phyloP scores from a whole-genome alignment of 169 alveolate species.

The Babesia bigemina region DNA sequence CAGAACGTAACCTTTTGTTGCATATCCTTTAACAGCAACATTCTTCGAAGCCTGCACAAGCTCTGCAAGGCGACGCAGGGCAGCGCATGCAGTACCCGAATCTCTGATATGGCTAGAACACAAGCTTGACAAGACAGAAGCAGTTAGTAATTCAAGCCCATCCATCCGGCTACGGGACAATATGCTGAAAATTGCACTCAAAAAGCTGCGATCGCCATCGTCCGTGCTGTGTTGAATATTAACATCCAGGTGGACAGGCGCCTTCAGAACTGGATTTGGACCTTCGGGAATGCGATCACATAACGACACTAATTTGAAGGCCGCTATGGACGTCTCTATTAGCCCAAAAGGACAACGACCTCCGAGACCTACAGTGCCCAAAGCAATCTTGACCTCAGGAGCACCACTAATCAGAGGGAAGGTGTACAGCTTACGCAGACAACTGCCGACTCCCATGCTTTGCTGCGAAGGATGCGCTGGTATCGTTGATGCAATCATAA shows the following conservation, averaged over 20 bases:
- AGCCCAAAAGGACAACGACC: slow-evolving; percentile 54
- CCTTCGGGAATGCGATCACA: slow-evolving; percentile 39
- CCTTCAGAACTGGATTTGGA: neutral
- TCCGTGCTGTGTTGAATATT: slow-evolving; percentile 18
- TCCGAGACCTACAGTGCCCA: slow-evolving; percentile 61
- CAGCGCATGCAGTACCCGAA: slow-evolving; percentile 18
- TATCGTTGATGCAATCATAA: slow-evolving; percentile 31
- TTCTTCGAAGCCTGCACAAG: slow-evolving; percentile 23
- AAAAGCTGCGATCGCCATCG: slow-evolving; percentile 26
- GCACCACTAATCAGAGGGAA: slow-evolving; percentile 51
- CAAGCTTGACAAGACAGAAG: slow-evolving; percentile 36
- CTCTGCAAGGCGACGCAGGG: slow-evolving; percentile 33
- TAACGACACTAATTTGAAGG: slow-evolving; percentile 35
- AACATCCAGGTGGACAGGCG: slow-evolving; percentile 7
- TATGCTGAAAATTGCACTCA: slow-evolving; percentile 54
- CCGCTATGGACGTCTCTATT: slow-evolving; percentile 43
- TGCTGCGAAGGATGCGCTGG: slow-evolving; percentile 27
- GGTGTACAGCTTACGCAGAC: slow-evolving; percentile 53
- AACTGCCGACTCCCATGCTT: slow-evolving; percentile 25
- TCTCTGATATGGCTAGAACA: slow-evolving; percentile 41
- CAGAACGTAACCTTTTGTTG: neutral
- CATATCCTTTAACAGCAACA: slow-evolving; percentile 18
- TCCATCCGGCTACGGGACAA: slow-evolving; percentile 42
- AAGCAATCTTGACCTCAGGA: slow-evolving; percentile 50
- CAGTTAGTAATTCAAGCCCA: slow-evolving; percentile 44